Evolutionary conservation across 2,329 filamentous ascomycete species (phyloP).

Genomic region (Penicillium fuscoglaucum): DNA sequence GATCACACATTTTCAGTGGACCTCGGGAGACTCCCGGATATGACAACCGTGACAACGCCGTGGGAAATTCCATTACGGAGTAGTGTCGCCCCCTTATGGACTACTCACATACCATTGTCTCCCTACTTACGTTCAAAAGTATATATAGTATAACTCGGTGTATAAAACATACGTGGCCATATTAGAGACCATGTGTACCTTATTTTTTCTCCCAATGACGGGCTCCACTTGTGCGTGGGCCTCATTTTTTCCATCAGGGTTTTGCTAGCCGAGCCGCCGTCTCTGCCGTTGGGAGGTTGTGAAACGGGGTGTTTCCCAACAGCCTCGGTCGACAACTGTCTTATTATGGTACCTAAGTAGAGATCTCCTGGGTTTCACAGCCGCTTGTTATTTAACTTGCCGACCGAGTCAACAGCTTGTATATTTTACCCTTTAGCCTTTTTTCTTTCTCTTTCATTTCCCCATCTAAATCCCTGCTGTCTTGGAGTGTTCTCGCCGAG

Average conservation of each 20-base stretch:
- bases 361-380: slow-evolving; percentile 17
- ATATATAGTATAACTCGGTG: not conserved
- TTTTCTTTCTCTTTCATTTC: not conserved
- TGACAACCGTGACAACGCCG: not conserved
- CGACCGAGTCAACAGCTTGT: slow-evolving; percentile 3
- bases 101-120: not conserved
- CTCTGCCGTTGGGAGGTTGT: slow-evolving; percentile 18
- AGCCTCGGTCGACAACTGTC: not conserved
- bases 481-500: not conserved
- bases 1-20: not conserved
- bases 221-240: slow-evolving; percentile 14
- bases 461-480: not conserved
- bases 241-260: slow-evolving; percentile 11
- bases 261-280: slow-evolving; percentile 26
- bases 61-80: not conserved
- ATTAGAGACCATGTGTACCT: not conserved
- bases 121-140: not conserved
- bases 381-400: slow-evolving; percentile 13
- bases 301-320: slow-evolving; percentile 13
- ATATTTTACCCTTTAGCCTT: not conserved
- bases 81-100: not conserved
- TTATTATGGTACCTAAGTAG: not conserved
- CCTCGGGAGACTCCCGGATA: slow-evolving; percentile 1
- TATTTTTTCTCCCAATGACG: not conserved
- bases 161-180: not conserved